These are phyloP conservation scores for Elongisporangium prolatum DNA, from an alignment of 352 stramenopile genomes.

Conservation along the genomic window DNA sequence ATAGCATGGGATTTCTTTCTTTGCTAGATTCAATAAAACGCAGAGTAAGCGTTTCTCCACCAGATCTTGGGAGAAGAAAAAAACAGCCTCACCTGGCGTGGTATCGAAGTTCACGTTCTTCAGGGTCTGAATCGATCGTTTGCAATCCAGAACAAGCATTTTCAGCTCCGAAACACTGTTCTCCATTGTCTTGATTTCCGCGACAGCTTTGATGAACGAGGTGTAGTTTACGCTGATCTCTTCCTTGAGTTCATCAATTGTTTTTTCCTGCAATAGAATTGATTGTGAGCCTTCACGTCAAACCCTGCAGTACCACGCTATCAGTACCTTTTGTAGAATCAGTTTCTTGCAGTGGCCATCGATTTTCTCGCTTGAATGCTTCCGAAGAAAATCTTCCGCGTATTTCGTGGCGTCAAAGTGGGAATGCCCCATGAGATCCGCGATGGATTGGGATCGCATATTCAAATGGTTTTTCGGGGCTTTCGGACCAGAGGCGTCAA, in stretches of 20 bases:
- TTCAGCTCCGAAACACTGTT: slow-evolving; percentile 83
- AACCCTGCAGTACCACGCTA: slow-evolving; percentile 1
- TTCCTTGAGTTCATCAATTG: slow-evolving; percentile 79
- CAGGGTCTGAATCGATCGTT: slow-evolving; percentile 55
- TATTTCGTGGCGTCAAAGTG: slow-evolving; percentile 72
- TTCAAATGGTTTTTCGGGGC: slow-evolving; percentile 66
- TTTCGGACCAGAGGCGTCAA: slow-evolving; percentile 33
- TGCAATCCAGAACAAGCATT: slow-evolving; percentile 66
- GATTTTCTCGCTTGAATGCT: slow-evolving; percentile 72
- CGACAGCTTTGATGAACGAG: slow-evolving; percentile 66
- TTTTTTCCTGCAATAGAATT: slow-evolving; percentile 45
- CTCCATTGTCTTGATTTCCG: slow-evolving; percentile 81
- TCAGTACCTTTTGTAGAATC: slow-evolving; percentile 57
- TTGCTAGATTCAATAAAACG: slow-evolving; percentile 22
- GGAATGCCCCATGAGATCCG: slow-evolving; percentile 69
- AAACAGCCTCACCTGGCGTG: slow-evolving; percentile 20
- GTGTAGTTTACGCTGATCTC: slow-evolving; percentile 82
- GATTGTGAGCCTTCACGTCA: not conserved
- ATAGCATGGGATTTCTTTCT: slow-evolving; percentile 23
- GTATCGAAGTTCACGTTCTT: slow-evolving; percentile 47
- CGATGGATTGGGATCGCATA: slow-evolving; percentile 65
- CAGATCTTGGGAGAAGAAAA: not conserved
- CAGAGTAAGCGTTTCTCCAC: not conserved
- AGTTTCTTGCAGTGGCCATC: slow-evolving; percentile 70
- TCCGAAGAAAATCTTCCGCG: slow-evolving; percentile 72